Evolutionary conservation across 345 rosid genomes (phyloP), one percentile per base, ranked within the genome.

Genomic region (Noccaea caerulescens): DNA sequence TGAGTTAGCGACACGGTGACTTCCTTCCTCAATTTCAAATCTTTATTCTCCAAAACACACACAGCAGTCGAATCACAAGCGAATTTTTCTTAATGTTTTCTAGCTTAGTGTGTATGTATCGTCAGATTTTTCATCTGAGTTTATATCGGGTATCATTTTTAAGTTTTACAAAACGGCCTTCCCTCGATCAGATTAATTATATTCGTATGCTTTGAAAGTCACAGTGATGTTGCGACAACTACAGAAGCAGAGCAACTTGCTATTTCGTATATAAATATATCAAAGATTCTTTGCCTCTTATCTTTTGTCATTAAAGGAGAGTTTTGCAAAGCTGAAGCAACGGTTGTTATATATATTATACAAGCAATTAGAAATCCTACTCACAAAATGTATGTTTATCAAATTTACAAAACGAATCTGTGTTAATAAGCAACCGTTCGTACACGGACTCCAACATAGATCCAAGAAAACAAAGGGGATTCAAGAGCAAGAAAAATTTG

Each of bases 281-380:
- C 50, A 52, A 41, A 20, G 30, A 42, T 60, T 27, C 3, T 32
- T 8, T 18, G 16, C 18, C 54, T 7, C 52, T 54, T 13, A 25
- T 41, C 68, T 34, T 43, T 32, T 13, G 36, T 41, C 68, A 44
- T 33, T 32, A n/a, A 38, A 72, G n/a, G 4, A 53, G 69, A 6
- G 63, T 72, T 43, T 62, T 42, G 69, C 34, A 52, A 52, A 52
- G 54, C 27, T 62, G 55, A 71, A 52, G 36, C 61, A 54, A 25
- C 8, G 14, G 7, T 27, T 37, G 43, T 27, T 45, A 38, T 34
- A 42, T 51, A 61, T 56, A 46, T 10, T 30, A 64, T 72, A 64
- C 65, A 46, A 37, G 23, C 58, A 64, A 38, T 45, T 37, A 72
- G 5, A 72, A 45, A 14, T 37, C 58, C 58, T 72, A 46, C 30